Conservation (phyloP, 306 rosid species). For the Herpetospermum pedunculosum region DNA sequence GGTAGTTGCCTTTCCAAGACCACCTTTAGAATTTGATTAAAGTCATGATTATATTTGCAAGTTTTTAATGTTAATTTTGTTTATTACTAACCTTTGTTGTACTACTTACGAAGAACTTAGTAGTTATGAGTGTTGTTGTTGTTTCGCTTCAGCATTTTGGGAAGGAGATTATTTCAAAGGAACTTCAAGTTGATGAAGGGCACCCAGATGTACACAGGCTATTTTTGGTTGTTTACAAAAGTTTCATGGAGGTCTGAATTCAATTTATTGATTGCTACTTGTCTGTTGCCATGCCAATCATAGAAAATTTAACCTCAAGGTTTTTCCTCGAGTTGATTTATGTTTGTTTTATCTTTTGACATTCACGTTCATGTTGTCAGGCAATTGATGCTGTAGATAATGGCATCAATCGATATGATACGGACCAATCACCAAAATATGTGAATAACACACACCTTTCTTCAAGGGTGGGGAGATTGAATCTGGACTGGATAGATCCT, state of each 20-base stretch:
- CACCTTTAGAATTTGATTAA: neutral
- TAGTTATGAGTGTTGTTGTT: neutral
- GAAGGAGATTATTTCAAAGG: constrained; percentile 85
- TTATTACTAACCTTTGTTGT: neutral
- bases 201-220: constrained; percentile 60
- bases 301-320: neutral
- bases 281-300: neutral
- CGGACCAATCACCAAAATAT: constrained; percentile 81
- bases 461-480: constrained; percentile 77
- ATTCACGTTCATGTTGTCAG: constrained; percentile 19
- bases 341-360: neutral
- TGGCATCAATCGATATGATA: constrained; percentile 80
- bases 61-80: neutral
- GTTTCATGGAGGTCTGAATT: constrained; percentile 81
- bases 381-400: constrained; percentile 97
- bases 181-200: constrained; percentile 69
- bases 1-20: constrained; percentile 27
- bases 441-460: constrained; percentile 93
- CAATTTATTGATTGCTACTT: neutral
- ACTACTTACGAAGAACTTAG: neutral
- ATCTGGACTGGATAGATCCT: constrained; percentile 87
- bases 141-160: constrained; percentile 63
- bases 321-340: neutral
- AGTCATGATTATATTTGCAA: neutral
- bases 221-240: constrained; percentile 77